phyloP scores from a whole-genome alignment of 306 rosid genomes.

The Medicago ruthenica region DNA sequence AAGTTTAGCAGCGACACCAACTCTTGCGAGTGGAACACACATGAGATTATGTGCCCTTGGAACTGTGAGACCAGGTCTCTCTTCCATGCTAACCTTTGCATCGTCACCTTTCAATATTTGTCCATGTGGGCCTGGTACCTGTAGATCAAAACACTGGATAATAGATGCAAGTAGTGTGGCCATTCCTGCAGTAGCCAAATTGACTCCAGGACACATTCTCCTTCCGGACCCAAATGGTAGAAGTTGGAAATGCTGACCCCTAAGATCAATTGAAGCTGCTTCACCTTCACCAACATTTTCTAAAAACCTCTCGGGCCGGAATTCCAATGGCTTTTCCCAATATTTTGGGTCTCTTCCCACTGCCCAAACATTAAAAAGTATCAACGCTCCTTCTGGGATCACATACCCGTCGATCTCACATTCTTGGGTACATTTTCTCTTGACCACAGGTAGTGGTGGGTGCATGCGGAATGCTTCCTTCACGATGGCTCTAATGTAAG shows the following conservation, averaged over 20 bases:
- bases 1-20: not conserved
- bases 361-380: constrained; percentile 53
- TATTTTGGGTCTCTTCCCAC: constrained; percentile 61
- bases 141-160: constrained; percentile 60
- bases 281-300: not conserved
- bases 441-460: constrained; percentile 55
- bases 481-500: constrained; percentile 58
- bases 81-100: constrained; percentile 45
- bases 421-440: constrained; percentile 47
- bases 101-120: constrained; percentile 5
- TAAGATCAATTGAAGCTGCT: constrained; percentile 23
- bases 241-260: constrained; percentile 47
- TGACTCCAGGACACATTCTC: constrained; percentile 57
- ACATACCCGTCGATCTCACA: constrained; percentile 47
- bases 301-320: constrained; percentile 49
- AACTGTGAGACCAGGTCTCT: constrained; percentile 47
- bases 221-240: constrained; percentile 70
- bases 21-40: constrained; percentile 45
- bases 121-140: constrained; percentile 28
- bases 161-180: constrained; percentile 51
- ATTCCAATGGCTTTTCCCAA: constrained; percentile 55
- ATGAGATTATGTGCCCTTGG: constrained; percentile 53
- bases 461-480: constrained; percentile 60
- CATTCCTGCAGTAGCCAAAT: constrained; percentile 52
- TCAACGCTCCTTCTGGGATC: constrained; percentile 47